phyloP scores from a whole-genome alignment of 306 rosid genomes.

The Macrotyloma uniflorum region DNA sequence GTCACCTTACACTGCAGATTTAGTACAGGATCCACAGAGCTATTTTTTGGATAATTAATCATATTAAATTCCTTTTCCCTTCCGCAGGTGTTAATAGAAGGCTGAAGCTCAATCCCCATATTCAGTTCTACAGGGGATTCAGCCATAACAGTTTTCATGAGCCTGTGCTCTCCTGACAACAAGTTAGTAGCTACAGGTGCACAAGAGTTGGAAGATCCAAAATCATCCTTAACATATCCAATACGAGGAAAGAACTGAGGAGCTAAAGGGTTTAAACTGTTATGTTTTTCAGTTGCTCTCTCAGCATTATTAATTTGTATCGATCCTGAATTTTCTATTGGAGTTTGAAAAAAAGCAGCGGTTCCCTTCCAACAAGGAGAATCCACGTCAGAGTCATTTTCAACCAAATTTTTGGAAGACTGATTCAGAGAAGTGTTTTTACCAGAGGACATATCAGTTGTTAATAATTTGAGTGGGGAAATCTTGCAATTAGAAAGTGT shows the following conservation, averaged over 20 bases:
- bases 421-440: constrained; percentile 40
- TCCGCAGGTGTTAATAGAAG: constrained; percentile 39
- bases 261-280: constrained; percentile 68
- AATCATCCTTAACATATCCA: constrained; percentile 40
- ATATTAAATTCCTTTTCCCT: constrained; percentile 31
- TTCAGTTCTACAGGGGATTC: constrained; percentile 42
- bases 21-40: constrained; percentile 32
- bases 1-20: constrained; percentile 29
- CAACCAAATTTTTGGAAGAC: constrained; percentile 39
- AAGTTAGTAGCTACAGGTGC: constrained; percentile 41
- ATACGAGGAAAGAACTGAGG: constrained; percentile 65
- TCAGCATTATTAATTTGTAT: constrained; percentile 33
- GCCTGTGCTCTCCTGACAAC: constrained; percentile 42
- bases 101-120: constrained; percentile 38
- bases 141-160: constrained; percentile 22
- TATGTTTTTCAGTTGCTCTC: constrained; percentile 43
- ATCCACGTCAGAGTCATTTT: constrained; percentile 63
- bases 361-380: constrained; percentile 77
- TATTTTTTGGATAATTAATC: constrained; percentile 41
- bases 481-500: constrained; percentile 32
- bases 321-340: constrained; percentile 42
- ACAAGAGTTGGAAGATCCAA: constrained; percentile 38
- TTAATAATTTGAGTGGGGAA: constrained; percentile 40
- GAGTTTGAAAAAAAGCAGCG: constrained; percentile 34
- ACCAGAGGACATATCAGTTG: constrained; percentile 34